Base-by-base conservation (phyloP, 1,284 basidiomycete genomes). In the Apiotrichum veenhuisii region DNA sequence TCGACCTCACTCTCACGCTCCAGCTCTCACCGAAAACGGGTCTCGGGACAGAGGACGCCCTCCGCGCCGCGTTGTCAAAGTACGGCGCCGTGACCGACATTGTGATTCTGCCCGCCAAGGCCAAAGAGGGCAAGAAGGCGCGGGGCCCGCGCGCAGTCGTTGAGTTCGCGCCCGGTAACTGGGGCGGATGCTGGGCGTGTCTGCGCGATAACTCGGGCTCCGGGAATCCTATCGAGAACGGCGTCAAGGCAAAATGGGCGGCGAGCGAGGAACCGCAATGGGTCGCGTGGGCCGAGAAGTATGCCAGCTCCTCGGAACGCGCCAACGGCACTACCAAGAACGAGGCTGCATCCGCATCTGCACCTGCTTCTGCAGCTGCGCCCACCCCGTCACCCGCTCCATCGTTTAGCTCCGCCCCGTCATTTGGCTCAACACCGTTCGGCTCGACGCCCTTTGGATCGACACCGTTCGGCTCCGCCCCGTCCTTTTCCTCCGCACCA, bases 261-360 rank as follows among this genome's bases (percentile, higher is more conserved):
- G 77, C 66, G 11, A 86, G 82, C 51, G 87, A n/a, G n/a, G n/a
- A 89, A 64, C 90, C 90, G 2, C 82, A 80, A 38, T 85, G 91
- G 66, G 77, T 92, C 34, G 81, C 74, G 9, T 91, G 88, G 87
- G 71, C 87, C 40, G 67, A 84, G 75, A 27, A 40, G 26, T 41
- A 50, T 23, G 49, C 38, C 26, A 38, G 23, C 17, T 7, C 48
- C 5, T 23, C 37, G 10, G 46, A 48, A 12, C 46, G 34, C 17
- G 27, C 30, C 12, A 33, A 8, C 11, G 23, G 22, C 9, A 9
- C 41, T n/a, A 5, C 38, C 38, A 14, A 37, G n/a, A 43, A 22
- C 12, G n/a, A 14, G 11, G 20, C 12, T 10, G 27, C 27, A 36
- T 44, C 44, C 15, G 43, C 53, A 40, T 40, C 56, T 9, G 22